Conservation (phyloP, 768 basidiomycete genomes). For the Tulasnella sp. region DNA sequence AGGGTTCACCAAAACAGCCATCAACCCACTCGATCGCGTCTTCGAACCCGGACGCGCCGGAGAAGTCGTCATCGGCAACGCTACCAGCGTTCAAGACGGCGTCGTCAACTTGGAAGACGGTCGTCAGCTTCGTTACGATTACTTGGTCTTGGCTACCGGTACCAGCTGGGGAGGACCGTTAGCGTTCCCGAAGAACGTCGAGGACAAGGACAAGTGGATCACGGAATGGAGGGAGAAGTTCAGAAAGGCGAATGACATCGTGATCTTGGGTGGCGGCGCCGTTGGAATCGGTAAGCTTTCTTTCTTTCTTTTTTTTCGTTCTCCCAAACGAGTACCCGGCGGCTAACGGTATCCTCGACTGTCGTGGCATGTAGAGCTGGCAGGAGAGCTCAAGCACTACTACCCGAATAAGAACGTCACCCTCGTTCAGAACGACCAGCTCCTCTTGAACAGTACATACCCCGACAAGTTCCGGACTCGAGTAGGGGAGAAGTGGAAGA, state of each 20-base stretch:
- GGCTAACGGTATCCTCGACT: not conserved
- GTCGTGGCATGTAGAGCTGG: conserved; percentile 1
- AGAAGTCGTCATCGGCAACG: conserved; percentile 31
- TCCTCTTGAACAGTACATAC: too few relatives aligned
- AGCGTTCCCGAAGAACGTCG: conserved; percentile 15
- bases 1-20: conserved; percentile 37
- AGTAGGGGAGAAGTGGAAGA: too few relatives aligned
- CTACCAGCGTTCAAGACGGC: conserved; percentile 36
- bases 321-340: too few relatives aligned
- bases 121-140: conserved; percentile 20
- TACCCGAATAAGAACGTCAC: conserved; percentile 22
- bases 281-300: conserved; percentile 23
- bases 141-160: conserved; percentile 25
- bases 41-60: conserved; percentile 43
- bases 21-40: conserved; percentile 37
- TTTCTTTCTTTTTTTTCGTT: not conserved
- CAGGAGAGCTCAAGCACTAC: conserved; percentile 16
- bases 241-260: conserved; percentile 18
- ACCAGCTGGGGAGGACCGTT: conserved; percentile 20
- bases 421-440: conserved; percentile 21
- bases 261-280: conserved; percentile 25
- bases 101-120: conserved; percentile 22
- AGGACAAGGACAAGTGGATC: conserved; percentile 9
- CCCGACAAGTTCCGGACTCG: too few relatives aligned
- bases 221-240: conserved; percentile 21